Conservation (phyloP, 257 asterid species). For the Solanum etuberosum region DNA sequence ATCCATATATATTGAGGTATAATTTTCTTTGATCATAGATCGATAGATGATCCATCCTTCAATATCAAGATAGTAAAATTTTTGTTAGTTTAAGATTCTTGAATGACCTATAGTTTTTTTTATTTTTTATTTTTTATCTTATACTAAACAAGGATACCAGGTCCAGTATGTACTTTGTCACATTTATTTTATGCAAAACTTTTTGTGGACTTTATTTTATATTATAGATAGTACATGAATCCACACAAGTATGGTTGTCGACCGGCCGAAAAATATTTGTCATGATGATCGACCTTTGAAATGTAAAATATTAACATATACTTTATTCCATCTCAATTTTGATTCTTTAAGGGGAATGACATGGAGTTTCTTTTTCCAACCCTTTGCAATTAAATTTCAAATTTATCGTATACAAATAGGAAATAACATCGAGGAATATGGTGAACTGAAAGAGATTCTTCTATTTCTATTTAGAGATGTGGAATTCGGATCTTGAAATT, state of each 20-base stretch:
- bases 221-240: not conserved
- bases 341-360: not conserved
- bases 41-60: not conserved
- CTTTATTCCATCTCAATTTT: not conserved
- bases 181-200: not conserved
- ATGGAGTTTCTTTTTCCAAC: not conserved
- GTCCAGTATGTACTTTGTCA: not conserved
- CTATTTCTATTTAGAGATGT: not conserved
- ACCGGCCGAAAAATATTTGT: not conserved
- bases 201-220: not conserved
- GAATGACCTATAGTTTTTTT: not conserved
- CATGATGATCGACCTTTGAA: not conserved
- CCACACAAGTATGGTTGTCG: not conserved
- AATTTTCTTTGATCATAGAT: not conserved
- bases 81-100: not conserved
- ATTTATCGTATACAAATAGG: no score
- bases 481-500: not conserved
- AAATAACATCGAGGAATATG: not conserved
- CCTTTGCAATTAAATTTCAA: not conserved
- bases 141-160: not conserved
- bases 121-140: no score
- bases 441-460: accelerated
- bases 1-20: not conserved
- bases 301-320: not conserved
- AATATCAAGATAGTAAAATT: not conserved